Base-by-base conservation (phyloP, 768 basidiomycete genomes). In the Imleria badia region DNA sequence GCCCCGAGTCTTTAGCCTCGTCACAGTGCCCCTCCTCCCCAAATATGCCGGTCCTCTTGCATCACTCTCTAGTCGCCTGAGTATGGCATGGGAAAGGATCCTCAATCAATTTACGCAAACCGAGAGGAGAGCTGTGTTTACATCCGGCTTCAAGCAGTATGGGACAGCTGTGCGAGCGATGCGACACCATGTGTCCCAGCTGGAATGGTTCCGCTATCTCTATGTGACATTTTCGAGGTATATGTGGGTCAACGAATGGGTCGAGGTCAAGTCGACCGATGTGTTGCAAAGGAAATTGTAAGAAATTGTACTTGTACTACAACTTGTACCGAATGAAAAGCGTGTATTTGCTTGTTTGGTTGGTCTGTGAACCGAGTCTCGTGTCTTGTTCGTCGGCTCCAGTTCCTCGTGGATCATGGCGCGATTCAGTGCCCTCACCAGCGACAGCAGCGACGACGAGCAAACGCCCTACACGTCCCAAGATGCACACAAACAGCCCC, bases 201-300 rank as follows among this genome's bases (percentile, higher is more conserved):
- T 92, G 54, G 82, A 84, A 40, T 95, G 94, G 94, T 96, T 93
- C 75, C 81, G 94, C 39, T 92, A 88, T 82, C 72, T 94, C 52
- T 90, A 94, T 65, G 76, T 95, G 36, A 59, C 72, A 20, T 90
- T 87, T 65, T 94, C 91, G 17, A 79, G 87, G 52, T 93, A 94
- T 66, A 89, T 96, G 91, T 96, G 94, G 94, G 82, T 90, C 26
- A 94, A 94, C 58, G 86, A 90, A 59, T 91, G 91, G 82, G 75
- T 77, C 3, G 80, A 85, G 66, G 63, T 89, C 23, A 13, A 34
- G 30, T 29, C 60, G 11, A 23, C 44, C 22, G 52, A 56, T 15
- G 7, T 45, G 17, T 31, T 48, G 30, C 40, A 45, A 48, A 36
- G 45, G 36, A 45, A 13, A 1, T 11, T 39, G 20, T 52, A 35